Conservation (phyloP, 2,329 filamentous ascomycete genomes). For the Zymoseptoria pseudotritici region DNA sequence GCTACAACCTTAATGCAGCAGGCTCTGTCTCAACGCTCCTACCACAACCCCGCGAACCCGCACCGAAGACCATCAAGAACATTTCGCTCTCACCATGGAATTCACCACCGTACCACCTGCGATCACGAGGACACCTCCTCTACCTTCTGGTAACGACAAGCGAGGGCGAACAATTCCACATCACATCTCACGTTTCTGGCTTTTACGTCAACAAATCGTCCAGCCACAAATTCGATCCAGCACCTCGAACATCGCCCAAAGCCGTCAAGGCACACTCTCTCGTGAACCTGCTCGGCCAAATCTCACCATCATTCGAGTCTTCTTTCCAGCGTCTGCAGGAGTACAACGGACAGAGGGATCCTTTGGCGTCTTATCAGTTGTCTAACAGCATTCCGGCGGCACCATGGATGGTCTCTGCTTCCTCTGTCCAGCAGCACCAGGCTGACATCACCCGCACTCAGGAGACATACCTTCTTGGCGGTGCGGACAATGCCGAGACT, state of each 20-base stretch:
- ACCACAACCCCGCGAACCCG: conserved; percentile 55
- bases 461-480: conserved; percentile 82
- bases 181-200: conserved; percentile 86
- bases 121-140: conserved; percentile 84
- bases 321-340: conserved; percentile 75
- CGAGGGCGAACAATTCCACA: conserved; percentile 89
- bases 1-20: conserved; percentile 69
- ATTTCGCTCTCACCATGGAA: conserved; percentile 92
- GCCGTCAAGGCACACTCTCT: conserved; percentile 76
- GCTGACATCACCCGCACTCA: conserved; percentile 83
- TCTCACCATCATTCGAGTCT: conserved; percentile 76
- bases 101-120: conserved; percentile 82
- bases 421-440: conserved; percentile 63
- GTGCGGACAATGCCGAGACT: conserved; percentile 88
- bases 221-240: conserved; percentile 90
- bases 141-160: conserved; percentile 86
- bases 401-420: conserved; percentile 78
- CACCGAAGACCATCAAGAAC: conserved; percentile 85
- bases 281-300: conserved; percentile 64
- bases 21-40: conserved; percentile 65
- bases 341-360: conserved; percentile 76
- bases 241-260: conserved; percentile 71
- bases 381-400: conserved; percentile 88
- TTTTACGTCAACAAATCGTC: conserved; percentile 98
- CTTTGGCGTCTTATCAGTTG: conserved; percentile 87